Conservation (phyloP, 176 grass and related monocot genomes). For the Guadua angustifolia region DNA sequence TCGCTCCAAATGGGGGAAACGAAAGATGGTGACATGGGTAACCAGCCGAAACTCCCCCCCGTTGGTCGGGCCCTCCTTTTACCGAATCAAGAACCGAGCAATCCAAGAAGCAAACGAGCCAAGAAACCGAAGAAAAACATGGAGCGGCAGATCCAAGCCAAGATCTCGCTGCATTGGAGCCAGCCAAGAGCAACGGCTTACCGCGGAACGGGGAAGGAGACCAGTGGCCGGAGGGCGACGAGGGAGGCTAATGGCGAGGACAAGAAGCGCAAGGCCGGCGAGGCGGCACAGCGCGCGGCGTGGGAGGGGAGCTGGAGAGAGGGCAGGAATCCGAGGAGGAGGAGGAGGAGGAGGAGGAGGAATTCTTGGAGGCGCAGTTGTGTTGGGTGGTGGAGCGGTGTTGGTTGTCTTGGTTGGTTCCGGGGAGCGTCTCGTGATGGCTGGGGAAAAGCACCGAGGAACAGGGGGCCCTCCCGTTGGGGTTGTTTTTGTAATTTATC, state of each 20-base stretch:
- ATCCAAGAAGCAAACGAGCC: neutral
- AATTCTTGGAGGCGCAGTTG: slow-evolving; percentile 41
- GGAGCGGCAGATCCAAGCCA: slow-evolving; percentile 47
- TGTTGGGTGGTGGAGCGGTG: slow-evolving; percentile 44
- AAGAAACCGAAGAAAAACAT: slow-evolving; percentile 11
- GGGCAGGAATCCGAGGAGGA: slow-evolving; percentile 43
- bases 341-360: slow-evolving; percentile 16
- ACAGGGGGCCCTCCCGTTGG: slow-evolving; percentile 29
- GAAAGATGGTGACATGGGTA: slow-evolving; percentile 39
- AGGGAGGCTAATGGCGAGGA: slow-evolving; percentile 16
- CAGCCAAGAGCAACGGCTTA: slow-evolving; percentile 40
- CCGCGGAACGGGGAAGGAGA: slow-evolving; percentile 9
- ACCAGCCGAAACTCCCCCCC: neutral
- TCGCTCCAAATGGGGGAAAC: slow-evolving; percentile 6
- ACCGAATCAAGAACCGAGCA: slow-evolving; percentile 32
- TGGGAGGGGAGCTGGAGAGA: slow-evolving; percentile 3
- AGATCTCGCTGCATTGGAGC: slow-evolving; percentile 43
- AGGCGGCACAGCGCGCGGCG: neutral
- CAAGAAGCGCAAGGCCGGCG: neutral
- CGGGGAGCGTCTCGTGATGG: slow-evolving; percentile 52
- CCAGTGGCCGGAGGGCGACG: neutral
- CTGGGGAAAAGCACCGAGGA: slow-evolving; percentile 58
- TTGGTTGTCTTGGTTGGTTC: slow-evolving; percentile 47
- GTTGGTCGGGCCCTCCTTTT: neutral
- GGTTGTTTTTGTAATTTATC: slow-evolving; percentile 48